These are phyloP conservation scores for Tirmania nivea DNA, from an alignment of 495 filamentous ascomycete genomes.

Conservation along the genomic window DNA sequence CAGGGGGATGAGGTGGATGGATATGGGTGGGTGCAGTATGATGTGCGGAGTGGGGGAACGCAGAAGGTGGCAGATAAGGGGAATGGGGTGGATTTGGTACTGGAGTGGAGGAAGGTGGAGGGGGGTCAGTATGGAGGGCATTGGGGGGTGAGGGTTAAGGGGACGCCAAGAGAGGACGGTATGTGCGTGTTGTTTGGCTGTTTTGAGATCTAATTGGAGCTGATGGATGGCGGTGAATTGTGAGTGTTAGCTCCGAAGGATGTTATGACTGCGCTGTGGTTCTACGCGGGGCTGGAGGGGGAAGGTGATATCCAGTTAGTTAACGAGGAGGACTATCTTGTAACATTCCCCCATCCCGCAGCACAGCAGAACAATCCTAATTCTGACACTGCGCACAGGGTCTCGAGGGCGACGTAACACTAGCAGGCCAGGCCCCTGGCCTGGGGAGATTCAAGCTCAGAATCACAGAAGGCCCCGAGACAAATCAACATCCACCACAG, in stretches of 20 bases:
- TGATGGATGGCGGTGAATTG: background rate
- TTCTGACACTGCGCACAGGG: constrained; percentile 23
- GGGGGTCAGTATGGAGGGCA: constrained; percentile 71
- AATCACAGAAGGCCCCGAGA: constrained; percentile 45
- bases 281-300: constrained; percentile 64
- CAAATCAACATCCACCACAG: constrained; percentile 38
- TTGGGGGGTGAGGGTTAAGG: constrained; percentile 79
- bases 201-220: background rate
- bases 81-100: constrained; percentile 75
- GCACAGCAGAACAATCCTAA: too few relatives aligned
- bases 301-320: constrained; percentile 24
- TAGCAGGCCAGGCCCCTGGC: constrained; percentile 48
- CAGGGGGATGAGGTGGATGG: constrained; percentile 86
- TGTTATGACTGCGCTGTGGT: constrained; percentile 55
- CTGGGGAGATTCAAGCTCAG: constrained; percentile 72
- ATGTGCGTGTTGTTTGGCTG: background rate
- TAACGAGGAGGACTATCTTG: too few relatives aligned
- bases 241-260: constrained; percentile 23
- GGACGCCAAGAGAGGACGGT: constrained; percentile 48
- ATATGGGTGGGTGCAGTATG: constrained; percentile 95
- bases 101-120: constrained; percentile 80
- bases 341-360: too few relatives aligned
- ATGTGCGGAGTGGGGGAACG: constrained; percentile 61
- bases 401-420: constrained; percentile 47
- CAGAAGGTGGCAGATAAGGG: constrained; percentile 76